Evolutionary conservation across 139 green algal genomes (phyloP).

Genomic region (Marvania coccoides): DNA sequence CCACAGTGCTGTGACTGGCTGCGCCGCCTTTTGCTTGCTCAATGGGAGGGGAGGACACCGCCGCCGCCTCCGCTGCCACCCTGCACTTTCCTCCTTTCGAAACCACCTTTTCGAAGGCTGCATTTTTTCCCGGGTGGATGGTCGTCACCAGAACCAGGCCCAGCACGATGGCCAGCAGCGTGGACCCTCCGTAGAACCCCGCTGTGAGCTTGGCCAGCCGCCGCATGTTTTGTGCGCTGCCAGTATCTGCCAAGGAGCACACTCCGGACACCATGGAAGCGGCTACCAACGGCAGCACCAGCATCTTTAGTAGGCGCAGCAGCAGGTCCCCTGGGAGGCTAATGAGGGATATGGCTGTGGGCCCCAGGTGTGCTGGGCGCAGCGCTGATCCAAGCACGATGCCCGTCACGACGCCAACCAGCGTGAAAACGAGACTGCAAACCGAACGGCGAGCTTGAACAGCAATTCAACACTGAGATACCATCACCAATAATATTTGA

Average conservation of each 20-base stretch:
- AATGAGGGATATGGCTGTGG: background rate
- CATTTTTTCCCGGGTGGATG: constrained; percentile 21
- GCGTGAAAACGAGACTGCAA: constrained; percentile 3
- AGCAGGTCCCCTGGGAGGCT: constrained; percentile 45
- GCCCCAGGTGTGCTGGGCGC: background rate
- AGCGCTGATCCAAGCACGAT: constrained; percentile 16
- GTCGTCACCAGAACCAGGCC: constrained; percentile 35
- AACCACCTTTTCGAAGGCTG: constrained; percentile 2
- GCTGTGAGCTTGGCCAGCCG: constrained; percentile 20
- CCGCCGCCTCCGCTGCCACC: background rate
- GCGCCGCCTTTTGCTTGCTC: background rate
- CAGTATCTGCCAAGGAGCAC: constrained; percentile 13
- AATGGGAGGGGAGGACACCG: background rate
- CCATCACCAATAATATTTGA: too few relatives aligned
- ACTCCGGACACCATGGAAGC: constrained; percentile 40
- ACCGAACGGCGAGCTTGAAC: too few relatives aligned
- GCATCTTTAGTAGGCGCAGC: constrained; percentile 44
- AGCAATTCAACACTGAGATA: too few relatives aligned
- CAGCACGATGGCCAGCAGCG: constrained; percentile 28
- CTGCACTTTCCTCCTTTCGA: background rate
- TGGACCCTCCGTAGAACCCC: constrained; percentile 29
- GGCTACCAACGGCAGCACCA: constrained; percentile 44
- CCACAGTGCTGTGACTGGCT: constrained; percentile 6
- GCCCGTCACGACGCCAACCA: constrained; percentile 17
- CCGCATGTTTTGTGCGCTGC: background rate